phyloP scores from a whole-genome alignment of 73 alveolate genomes.

The Paramecium biaurelia region DNA sequence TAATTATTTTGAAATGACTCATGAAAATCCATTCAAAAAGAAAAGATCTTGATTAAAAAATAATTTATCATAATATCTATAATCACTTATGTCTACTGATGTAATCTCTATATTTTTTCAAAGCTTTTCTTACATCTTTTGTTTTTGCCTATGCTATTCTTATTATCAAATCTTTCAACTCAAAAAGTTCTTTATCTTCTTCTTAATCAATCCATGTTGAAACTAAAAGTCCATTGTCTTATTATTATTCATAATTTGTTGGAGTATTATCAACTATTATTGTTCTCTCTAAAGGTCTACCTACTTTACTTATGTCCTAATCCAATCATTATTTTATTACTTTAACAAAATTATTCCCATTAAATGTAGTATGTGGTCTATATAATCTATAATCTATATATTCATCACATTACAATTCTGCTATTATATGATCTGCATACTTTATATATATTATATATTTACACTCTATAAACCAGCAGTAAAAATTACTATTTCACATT shows the following conservation, averaged over 20 bases:
- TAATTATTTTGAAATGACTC: slow-evolving; percentile 61
- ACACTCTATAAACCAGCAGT: neutral
- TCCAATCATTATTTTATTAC: neutral
- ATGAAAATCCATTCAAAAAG: slow-evolving; percentile 53
- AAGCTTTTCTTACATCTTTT: neutral
- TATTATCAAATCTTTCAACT: slow-evolving; percentile 41
- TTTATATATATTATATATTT: neutral
- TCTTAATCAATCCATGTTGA: slow-evolving; percentile 76
- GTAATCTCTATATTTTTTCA: slow-evolving; percentile 15
- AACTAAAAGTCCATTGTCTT: slow-evolving; percentile 71
- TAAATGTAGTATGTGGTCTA: neutral
- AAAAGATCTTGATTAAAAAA: slow-evolving; percentile 18
- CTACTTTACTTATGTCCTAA: slow-evolving; percentile 68
- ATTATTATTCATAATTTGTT: slow-evolving; percentile 66
- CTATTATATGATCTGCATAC: neutral
- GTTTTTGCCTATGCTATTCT: neutral
- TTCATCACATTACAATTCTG: neutral
- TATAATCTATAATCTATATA: neutral
- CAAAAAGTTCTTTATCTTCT: slow-evolving; percentile 67
- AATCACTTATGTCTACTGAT: neutral
- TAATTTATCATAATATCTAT: neutral
- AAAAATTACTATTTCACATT: neutral
- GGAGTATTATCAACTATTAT: slow-evolving; percentile 77
- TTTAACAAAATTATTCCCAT: slow-evolving; percentile 52
- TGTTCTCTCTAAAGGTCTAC: slow-evolving; percentile 67